These are phyloP conservation scores for Hemileccinum rubropunctum DNA, from an alignment of 768 basidiomycete genomes.

Conservation along the genomic window DNA sequence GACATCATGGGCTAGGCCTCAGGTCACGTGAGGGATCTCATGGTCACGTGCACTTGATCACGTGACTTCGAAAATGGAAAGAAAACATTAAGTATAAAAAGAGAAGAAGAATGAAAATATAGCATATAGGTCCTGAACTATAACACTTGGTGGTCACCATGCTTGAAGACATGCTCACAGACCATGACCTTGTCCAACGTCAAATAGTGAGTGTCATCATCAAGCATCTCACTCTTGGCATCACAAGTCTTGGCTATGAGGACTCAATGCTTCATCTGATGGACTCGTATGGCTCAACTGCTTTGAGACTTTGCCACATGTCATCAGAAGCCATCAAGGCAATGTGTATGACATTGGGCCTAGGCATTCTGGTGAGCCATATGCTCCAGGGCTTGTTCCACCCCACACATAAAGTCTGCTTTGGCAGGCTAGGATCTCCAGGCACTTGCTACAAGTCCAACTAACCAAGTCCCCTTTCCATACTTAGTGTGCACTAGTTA, in stretches of 20 bases:
- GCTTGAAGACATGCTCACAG: constrained; percentile 97
- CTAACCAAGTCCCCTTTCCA: no score
- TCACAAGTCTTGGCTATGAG: constrained; percentile 95
- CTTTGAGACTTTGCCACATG: constrained; percentile 97
- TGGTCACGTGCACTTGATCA: no score
- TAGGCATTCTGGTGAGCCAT: constrained; percentile 89
- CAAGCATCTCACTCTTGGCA: constrained; percentile 95
- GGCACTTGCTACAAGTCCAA: no score
- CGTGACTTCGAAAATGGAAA: no score
- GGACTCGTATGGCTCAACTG: constrained; percentile 99
- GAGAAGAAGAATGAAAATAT: no score
- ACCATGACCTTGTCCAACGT: constrained; percentile 92
- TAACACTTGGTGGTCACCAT: constrained; percentile 98
- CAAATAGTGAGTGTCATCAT: constrained; percentile 98
- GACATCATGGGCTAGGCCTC: no score
- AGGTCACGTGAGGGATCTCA: no score
- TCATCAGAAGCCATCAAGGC: constrained; percentile 98
- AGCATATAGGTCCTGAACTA: no score
- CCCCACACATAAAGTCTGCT: constrained; percentile 94
- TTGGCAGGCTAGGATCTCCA: no score
- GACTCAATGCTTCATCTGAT: constrained; percentile 97
- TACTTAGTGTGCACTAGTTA: no score
- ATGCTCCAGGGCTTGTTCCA: constrained; percentile 95
- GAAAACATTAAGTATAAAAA: no score
- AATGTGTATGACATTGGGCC: constrained; percentile 94